Percentiles rank a stretch among this genome's conserved stretches.
Conservation (phyloP, 345 rosid species). For the Pistacia vera region DNA sequence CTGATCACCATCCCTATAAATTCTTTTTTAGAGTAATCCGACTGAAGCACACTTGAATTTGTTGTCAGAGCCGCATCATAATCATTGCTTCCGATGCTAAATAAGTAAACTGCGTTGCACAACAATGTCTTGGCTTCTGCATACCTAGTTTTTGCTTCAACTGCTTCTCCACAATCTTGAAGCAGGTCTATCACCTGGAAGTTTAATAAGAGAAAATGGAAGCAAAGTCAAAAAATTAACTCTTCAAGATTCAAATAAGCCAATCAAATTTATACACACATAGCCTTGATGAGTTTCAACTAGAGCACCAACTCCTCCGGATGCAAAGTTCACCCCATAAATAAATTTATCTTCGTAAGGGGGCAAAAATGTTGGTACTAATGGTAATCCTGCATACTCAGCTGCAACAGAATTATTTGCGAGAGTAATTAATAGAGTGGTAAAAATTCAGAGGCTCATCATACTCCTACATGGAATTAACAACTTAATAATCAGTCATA, state of each 20-base stretch:
- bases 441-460: no score
- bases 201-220: no score
- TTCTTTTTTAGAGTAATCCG: background rate
- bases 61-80: background rate
- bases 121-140: slow-evolving; percentile 13
- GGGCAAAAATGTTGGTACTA: slow-evolving; percentile 22
- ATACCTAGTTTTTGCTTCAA: slow-evolving; percentile 19
- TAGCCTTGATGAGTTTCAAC: slow-evolving; percentile 10
- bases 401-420: slow-evolving; percentile 13
- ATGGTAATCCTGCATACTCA: slow-evolving; percentile 27
- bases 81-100: background rate
- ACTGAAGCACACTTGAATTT: background rate
- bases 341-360: slow-evolving; percentile 9
- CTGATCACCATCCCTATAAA: slow-evolving; percentile 32
- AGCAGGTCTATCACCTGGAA: slow-evolving; percentile 14
- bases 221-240: no score
- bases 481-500: background rate
- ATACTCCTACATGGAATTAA: no score
- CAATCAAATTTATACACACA: background rate
- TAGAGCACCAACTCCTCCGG: slow-evolving; percentile 38
- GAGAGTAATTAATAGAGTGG: no score
- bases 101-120: background rate
- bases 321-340: slow-evolving; percentile 40
- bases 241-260: no score
- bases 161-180: background rate